Evolutionary conservation across 208 protist species (phyloP), one percentile per base, ranked within the genome.

Genomic region (Leishmania guyanensis): DNA sequence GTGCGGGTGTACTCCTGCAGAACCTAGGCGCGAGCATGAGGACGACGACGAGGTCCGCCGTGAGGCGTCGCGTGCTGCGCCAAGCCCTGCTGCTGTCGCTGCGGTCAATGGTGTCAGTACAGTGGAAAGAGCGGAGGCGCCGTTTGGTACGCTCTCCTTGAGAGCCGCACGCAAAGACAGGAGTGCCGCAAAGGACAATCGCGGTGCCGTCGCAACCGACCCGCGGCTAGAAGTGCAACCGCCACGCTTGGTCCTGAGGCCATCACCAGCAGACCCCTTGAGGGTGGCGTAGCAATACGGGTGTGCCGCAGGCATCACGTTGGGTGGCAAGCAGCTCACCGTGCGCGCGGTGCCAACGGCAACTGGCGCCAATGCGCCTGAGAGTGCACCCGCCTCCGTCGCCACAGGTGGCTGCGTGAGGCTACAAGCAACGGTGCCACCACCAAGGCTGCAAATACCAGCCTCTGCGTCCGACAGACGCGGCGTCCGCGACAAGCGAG

Each of bases 241-340:
- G 46, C 29, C 69, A 22, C 16, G 36, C 26, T 53, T 73, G 72
- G 51, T 17, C 8, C n/a, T 14, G 26, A 8, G 33, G 12, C 29
- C 50, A 36, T 29, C 51, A 39, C 17, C 50, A 62, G 14, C 46
- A 50, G 39, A 39, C 29, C 12, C 60, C 10, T 58, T 43, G 10
- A 81, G 20, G 12, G 62, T 75, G 14, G 8, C 5, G 66, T 82
- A 82, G 54, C 77, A 82, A 62, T 85, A 85, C 50, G 82, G 82
- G 70, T 85, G 77, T 10, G 77, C 36, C 5, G 82, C 82, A 6
- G 82, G 82, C 77, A 82, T 54, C 36, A 80, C 62, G 17, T 50
- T 69, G 1, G 36, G 50, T n/a, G 76, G 33, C 8, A 51, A 69
- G 12, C 22, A 51, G 26, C 14, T 76, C 51, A 26, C 69, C 26